phyloP scores from a whole-genome alignment of 331 rosid species.

The Acacia concinna region DNA sequence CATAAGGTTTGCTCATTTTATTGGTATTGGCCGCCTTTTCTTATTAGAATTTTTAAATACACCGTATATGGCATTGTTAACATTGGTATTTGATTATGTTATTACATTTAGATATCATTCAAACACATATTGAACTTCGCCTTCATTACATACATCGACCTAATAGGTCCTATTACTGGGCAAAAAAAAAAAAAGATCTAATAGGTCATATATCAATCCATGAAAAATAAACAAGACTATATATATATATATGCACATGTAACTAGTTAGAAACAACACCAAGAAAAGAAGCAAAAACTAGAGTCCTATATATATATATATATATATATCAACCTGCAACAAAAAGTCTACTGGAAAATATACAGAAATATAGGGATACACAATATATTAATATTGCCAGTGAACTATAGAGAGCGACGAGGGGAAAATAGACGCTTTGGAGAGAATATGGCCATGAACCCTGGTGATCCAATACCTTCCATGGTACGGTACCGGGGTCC shows the following conservation, averaged over 20 bases:
- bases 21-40: too few species aligned
- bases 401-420: conserved; percentile 40
- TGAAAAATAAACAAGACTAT: not conserved
- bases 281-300: not conserved
- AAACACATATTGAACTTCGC: not conserved
- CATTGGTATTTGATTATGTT: too few species aligned
- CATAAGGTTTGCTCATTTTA: too few species aligned
- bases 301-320: not conserved
- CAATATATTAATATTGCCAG: not conserved
- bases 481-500: conserved; percentile 57
- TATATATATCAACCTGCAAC: not conserved
- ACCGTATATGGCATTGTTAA: too few species aligned
- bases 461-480: conserved; percentile 70
- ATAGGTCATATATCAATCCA: not conserved
- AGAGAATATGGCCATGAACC: conserved; percentile 63
- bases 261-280: too few species aligned
- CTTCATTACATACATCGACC: not conserved
- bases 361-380: not conserved
- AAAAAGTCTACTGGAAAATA: not conserved
- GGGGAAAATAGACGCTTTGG: conserved; percentile 83
- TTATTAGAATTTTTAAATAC: too few species aligned
- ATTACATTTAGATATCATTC: too few species aligned
- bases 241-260: too few species aligned
- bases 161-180: not conserved
- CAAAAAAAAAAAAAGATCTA: too few species aligned